A percentile compares a stretch with the other conserved stretches of the same genome.
Evolutionary conservation across 352 stramenopile genomes (phyloP).

Genomic region (Phytophthora melonis): DNA sequence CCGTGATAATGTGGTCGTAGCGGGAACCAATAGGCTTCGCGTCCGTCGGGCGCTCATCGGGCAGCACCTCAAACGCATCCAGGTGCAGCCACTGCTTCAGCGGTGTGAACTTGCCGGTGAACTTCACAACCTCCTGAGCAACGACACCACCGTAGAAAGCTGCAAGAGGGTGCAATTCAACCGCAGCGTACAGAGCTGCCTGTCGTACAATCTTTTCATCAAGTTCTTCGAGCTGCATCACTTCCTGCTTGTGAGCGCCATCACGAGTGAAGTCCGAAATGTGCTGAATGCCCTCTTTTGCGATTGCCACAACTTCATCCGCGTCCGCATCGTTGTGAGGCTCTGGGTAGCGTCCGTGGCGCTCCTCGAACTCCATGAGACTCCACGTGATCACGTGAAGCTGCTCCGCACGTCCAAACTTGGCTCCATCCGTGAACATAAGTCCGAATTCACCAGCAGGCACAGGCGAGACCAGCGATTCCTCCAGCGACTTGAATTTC

Average conservation of each 20-base stretch:
- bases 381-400: constrained; percentile 82
- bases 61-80: constrained; percentile 85
- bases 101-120: constrained; percentile 88
- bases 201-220: constrained; percentile 75
- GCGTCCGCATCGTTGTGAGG: constrained; percentile 74
- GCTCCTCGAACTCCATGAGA: constrained; percentile 82
- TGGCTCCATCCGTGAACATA: constrained; percentile 89
- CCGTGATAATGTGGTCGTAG: constrained; percentile 85
- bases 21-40: constrained; percentile 64
- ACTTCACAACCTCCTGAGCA: constrained; percentile 90
- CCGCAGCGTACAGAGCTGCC: constrained; percentile 59
- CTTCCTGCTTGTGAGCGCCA: constrained; percentile 49
- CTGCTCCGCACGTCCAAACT: constrained; percentile 88
- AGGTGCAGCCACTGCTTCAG: constrained; percentile 89
- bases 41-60: constrained; percentile 66
- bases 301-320: constrained; percentile 73
- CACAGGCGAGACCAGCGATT: constrained; percentile 72
- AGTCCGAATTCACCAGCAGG: constrained; percentile 77
- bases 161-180: constrained; percentile 85
- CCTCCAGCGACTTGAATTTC: constrained; percentile 81
- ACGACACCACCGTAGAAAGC: constrained; percentile 86
- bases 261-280: constrained; percentile 66
- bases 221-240: constrained; percentile 75
- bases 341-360: constrained; percentile 66
- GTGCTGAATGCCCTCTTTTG: constrained; percentile 72